Evolutionary conservation across 1,284 basidiomycete species (phyloP).

Genomic region (Mixia osmundae): DNA sequence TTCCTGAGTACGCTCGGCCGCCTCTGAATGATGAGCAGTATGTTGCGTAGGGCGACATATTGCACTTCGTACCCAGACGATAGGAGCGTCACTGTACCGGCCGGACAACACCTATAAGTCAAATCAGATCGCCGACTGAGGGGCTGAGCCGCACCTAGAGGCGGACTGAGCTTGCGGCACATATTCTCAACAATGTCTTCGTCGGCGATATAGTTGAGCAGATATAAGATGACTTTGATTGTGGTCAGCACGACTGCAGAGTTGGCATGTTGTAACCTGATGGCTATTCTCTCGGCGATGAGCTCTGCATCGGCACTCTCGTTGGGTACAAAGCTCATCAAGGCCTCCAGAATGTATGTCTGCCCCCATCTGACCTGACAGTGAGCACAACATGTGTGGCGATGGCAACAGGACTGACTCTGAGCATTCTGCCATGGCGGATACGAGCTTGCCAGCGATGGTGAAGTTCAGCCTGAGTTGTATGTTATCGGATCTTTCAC

Average conservation of each 20-base stretch:
- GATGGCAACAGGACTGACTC: slow-evolving; percentile 55
- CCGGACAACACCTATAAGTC: too few species aligned
- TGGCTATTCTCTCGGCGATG: slow-evolving; percentile 75
- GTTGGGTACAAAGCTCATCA: slow-evolving; percentile 80
- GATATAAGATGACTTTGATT: slow-evolving; percentile 81
- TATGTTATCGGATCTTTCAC: slow-evolving; percentile 69
- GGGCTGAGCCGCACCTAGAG: slow-evolving; percentile 38
- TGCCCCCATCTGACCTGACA: slow-evolving; percentile 63
- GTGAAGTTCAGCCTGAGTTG: slow-evolving; percentile 61
- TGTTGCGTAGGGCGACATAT: slow-evolving; percentile 91
- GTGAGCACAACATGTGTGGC: slow-evolving; percentile 1
- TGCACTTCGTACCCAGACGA: slow-evolving; percentile 96
- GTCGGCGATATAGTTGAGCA: slow-evolving; percentile 99
- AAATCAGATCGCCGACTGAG: too few species aligned
- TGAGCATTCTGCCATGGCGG: slow-evolving; percentile 67
- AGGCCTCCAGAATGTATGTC: slow-evolving; percentile 87
- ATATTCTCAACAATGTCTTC: slow-evolving; percentile 61
- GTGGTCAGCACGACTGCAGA: slow-evolving; percentile 85
- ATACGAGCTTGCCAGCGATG: slow-evolving; percentile 57
- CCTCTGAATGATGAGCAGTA: slow-evolving; percentile 85
- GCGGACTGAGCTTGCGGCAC: slow-evolving; percentile 92
- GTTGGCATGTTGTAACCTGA: slow-evolving; percentile 76
- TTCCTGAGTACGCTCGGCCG: slow-evolving; percentile 78
- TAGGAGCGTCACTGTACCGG: slow-evolving; percentile 53
- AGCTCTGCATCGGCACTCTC: slow-evolving; percentile 69